These are phyloP conservation scores for Schizosaccharomyces osmophilus DNA, from an alignment of 805 yeast species.

Conservation along the genomic window DNA sequence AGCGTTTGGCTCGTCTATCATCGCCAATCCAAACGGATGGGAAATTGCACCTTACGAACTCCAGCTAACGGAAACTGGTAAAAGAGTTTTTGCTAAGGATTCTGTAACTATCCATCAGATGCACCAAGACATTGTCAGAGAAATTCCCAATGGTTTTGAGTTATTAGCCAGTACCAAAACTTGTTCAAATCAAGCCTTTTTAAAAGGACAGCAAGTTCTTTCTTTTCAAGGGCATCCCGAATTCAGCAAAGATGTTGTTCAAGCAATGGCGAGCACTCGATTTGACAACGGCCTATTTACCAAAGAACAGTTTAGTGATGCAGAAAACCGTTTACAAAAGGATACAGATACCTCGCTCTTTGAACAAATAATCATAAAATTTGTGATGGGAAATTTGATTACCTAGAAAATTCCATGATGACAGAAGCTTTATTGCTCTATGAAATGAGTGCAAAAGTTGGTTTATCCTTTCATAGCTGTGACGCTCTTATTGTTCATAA, in stretches of 20 bases:
- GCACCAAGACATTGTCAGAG: constrained; percentile 34
- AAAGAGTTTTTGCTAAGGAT: constrained; percentile 13
- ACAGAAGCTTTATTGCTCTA: no score
- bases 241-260: constrained; percentile 16
- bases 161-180: constrained; percentile 29
- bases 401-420: no score
- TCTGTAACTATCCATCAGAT: constrained; percentile 24
- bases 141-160: constrained; percentile 12
- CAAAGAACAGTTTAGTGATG: neutral
- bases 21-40: constrained; percentile 39
- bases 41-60: constrained; percentile 41
- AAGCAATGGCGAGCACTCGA: constrained; percentile 3
- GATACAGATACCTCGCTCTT: neutral
- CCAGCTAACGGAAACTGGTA: constrained; percentile 16
- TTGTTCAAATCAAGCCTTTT: constrained; percentile 46
- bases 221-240: constrained; percentile 87
- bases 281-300: constrained; percentile 10
- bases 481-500: no score
- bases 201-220: constrained; percentile 25
- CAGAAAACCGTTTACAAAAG: neutral
- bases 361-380: neutral
- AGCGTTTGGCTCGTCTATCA: constrained; percentile 37
- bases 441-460: no score
- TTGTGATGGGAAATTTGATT: neutral
- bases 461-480: no score